A percentile compares a stretch with the other conserved stretches of the same genome.
phyloP scores from a whole-genome alignment of 2,329 filamentous ascomycete species.

The Venturia pyrina region DNA sequence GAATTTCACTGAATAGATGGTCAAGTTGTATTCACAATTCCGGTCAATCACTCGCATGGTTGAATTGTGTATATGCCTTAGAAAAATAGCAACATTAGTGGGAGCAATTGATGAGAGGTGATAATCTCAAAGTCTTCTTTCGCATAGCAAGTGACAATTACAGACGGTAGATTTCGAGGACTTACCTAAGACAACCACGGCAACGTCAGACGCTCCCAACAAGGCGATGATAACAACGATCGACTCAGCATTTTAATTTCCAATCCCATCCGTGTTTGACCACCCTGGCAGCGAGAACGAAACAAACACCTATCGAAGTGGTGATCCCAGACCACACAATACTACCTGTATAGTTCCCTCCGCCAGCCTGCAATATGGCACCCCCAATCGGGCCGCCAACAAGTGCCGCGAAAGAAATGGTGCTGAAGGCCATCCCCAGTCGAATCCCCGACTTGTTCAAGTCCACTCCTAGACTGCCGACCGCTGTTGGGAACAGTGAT shows the following conservation, averaged over 20 bases:
- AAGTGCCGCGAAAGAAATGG: conserved; percentile 39
- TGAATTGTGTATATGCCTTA: neutral
- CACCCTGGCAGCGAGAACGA: conserved; percentile 8
- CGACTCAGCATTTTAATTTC: conserved; percentile 9
- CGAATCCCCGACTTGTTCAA: conserved; percentile 43
- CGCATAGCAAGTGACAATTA: neutral
- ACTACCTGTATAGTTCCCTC: neutral
- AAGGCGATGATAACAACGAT: neutral
- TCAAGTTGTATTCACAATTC: neutral
- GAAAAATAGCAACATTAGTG: neutral
- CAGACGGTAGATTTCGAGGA: neutral
- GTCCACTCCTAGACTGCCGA: conserved; percentile 46
- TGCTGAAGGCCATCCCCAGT: conserved; percentile 47
- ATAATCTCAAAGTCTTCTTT: neutral
- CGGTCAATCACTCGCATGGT: neutral
- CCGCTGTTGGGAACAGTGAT: conserved; percentile 53
- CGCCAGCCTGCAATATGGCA: conserved; percentile 9
- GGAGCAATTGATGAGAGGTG: neutral
- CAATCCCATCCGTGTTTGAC: conserved; percentile 9
- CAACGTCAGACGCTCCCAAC: neutral
- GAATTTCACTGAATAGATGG: neutral
- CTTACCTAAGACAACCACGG: neutral
- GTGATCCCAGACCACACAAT: conserved; percentile 7
- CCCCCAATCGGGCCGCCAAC: conserved; percentile 13
- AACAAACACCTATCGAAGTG: neutral